Base-by-base conservation (phyloP, 345 rosid genomes). In the Acer campestre region DNA sequence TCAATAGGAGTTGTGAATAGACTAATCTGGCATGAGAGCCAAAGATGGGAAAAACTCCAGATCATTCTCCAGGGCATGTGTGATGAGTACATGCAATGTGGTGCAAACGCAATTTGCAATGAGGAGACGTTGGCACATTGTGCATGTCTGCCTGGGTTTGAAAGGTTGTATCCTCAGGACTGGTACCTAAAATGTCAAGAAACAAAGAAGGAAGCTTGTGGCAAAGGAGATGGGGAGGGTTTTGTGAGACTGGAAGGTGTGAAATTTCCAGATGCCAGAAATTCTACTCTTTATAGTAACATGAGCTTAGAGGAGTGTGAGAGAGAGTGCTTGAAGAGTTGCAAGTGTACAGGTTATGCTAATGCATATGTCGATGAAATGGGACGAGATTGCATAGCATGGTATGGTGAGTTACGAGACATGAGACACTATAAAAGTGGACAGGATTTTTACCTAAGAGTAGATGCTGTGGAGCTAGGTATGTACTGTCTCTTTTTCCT, bases 71-170 rank as follows among this genome's bases (percentile, higher is more conserved):
- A 2, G 17, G 85, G 79, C 58, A 2, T 29, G 31, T 84, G 87
- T 11, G 82, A 79, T 6, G 61, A 69, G 17, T 84, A 79, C 27
- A 40, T 49, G 13, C 0, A 49, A 1, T 81, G 84, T 53, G 77
- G 84, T 8, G 65, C 71, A 6, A 46, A 78, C 59, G 70, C 12
- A 63, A 59, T 13, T 3, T 82, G 82, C 67, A 67, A 82, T 7
- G 14, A 56, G 17, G 7, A 16, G 12, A 6, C 44, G 31, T 53
- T 58, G 0, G 6, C 38, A 35, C 27, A 1, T 3, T 82, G 84
- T 31, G 23, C 0, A 7, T 82, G 85, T 75, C 9, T 75, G 22
- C 77, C 77, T 1, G 80, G 78, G 6, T 82, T 82, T 51, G 44
- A 7, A 20, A 67, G 31, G 0, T 49, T 6, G 10, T n/a, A 42